A percentile compares a stretch with the other conserved stretches of the same genome.
Conservation (phyloP, 2,329 filamentous ascomycete species). For the Cladosporium halotolerans region DNA sequence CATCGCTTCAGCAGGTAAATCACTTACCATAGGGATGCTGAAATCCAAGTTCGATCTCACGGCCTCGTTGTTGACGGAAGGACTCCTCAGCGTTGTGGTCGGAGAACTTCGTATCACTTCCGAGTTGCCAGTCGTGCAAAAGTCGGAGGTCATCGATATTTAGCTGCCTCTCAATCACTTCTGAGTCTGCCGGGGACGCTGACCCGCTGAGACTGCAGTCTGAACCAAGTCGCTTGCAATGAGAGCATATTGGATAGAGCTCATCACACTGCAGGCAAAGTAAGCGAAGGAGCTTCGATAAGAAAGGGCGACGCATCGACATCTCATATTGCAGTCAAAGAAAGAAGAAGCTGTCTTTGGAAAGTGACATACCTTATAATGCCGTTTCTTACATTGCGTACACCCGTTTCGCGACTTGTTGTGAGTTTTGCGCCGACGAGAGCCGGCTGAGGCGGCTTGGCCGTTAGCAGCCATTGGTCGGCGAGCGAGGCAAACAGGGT, state of each 20-base stretch:
- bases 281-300: conserved; percentile 1
- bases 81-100: not conserved
- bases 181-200: not conserved
- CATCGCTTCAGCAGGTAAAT: not conserved
- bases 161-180: not conserved
- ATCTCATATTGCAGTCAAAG: not conserved
- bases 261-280: conserved; percentile 13
- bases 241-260: conserved; percentile 11
- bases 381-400: conserved; percentile 33
- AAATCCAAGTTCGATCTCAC: conserved; percentile 9
- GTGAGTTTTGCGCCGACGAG: conserved; percentile 27
- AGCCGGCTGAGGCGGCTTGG: conserved; percentile 2
- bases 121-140: conserved; percentile 10
- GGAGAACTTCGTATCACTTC: not conserved
- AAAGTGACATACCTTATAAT: conserved; percentile 30
- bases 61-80: not conserved
- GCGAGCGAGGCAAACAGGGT: not conserved
- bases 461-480: not conserved
- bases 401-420: conserved; percentile 36
- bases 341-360: not conserved
- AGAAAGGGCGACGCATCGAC: not conserved
- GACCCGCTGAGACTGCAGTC: conserved; percentile 10
- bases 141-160: conserved; percentile 14
- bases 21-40: conserved; percentile 10
- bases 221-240: conserved; percentile 10